These are phyloP conservation scores for Erythrophleum ivorense DNA, from an alignment of 331 rosid genomes.

Conservation along the genomic window DNA sequence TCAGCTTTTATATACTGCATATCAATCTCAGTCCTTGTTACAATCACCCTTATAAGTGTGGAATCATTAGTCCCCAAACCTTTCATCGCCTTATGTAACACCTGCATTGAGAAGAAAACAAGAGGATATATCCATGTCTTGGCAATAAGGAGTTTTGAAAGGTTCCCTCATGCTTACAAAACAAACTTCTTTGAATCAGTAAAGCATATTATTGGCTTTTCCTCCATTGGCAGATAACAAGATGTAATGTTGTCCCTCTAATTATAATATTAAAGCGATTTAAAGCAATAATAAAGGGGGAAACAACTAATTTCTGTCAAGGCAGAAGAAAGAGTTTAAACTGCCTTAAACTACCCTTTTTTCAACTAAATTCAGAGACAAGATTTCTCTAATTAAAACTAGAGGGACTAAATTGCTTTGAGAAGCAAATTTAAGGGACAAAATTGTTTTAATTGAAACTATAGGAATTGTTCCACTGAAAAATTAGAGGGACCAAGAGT, in stretches of 20 bases:
- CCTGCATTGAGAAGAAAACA: conserved; percentile 48
- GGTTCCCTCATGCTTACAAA: conserved; percentile 18
- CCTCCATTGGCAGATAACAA: not conserved
- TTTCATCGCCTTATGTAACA: conserved; percentile 71
- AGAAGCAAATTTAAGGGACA: too few species aligned
- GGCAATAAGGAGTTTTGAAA: conserved; percentile 1
- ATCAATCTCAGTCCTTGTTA: conserved; percentile 77
- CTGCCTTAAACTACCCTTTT: not conserved
- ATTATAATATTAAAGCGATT: not conserved
- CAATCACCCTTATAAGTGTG: conserved; percentile 60
- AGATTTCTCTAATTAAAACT: not conserved
- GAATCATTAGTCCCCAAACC: conserved; percentile 84
- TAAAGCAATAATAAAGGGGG: not conserved
- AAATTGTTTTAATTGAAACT: too few species aligned
- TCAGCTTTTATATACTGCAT: conserved; percentile 75
- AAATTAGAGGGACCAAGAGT: too few species aligned
- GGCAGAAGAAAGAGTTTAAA: not conserved
- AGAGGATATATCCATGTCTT: conserved; percentile 16
- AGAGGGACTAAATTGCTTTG: too few species aligned
- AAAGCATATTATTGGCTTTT: not conserved
- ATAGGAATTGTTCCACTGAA: too few species aligned
- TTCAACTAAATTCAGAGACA: not conserved
- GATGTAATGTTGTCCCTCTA: not conserved
- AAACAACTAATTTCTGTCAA: not conserved
- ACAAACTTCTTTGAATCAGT: not conserved